These are phyloP conservation scores for Stachybotrys chartarum DNA, from an alignment of 2,329 filamentous ascomycete genomes.

Conservation along the genomic window DNA sequence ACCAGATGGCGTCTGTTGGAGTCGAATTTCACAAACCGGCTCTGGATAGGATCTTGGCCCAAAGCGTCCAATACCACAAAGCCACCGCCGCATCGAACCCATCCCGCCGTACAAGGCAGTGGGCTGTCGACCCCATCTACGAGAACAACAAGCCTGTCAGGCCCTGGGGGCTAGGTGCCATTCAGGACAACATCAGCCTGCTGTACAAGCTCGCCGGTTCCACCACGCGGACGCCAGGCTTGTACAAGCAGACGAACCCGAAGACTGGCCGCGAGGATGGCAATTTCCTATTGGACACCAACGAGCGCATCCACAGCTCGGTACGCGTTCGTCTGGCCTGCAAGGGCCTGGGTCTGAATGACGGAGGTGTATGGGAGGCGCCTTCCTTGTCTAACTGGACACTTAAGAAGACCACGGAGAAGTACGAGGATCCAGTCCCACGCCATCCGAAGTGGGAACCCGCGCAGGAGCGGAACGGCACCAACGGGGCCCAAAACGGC, in stretches of 20 bases:
- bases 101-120: conserved; percentile 14
- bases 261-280: conserved; percentile 25
- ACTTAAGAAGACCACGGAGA: conserved; percentile 25
- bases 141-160: conserved; percentile 38
- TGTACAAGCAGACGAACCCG: conserved; percentile 38
- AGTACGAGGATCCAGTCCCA: conserved; percentile 27
- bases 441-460: conserved; percentile 24
- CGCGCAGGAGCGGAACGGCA: conserved; percentile 11
- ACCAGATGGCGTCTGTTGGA: conserved; percentile 43
- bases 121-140: conserved; percentile 43
- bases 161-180: conserved; percentile 40
- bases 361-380: conserved; percentile 38
- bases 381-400: conserved; percentile 38
- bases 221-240: conserved; percentile 37
- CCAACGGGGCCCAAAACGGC: conserved; percentile 13
- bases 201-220: conserved; percentile 37
- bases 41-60: conserved; percentile 31
- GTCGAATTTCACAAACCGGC: conserved; percentile 39
- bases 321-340: conserved; percentile 46
- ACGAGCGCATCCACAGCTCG: conserved; percentile 48
- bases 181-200: conserved; percentile 28
- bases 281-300: conserved; percentile 41
- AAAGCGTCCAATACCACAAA: conserved; percentile 24
- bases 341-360: conserved; percentile 41
- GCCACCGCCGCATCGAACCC: conserved; percentile 4